A percentile compares a stretch with the other conserved stretches of the same genome.
Evolutionary conservation across 352 stramenopile species (phyloP).

Genomic region (Pythium coloratum): DNA sequence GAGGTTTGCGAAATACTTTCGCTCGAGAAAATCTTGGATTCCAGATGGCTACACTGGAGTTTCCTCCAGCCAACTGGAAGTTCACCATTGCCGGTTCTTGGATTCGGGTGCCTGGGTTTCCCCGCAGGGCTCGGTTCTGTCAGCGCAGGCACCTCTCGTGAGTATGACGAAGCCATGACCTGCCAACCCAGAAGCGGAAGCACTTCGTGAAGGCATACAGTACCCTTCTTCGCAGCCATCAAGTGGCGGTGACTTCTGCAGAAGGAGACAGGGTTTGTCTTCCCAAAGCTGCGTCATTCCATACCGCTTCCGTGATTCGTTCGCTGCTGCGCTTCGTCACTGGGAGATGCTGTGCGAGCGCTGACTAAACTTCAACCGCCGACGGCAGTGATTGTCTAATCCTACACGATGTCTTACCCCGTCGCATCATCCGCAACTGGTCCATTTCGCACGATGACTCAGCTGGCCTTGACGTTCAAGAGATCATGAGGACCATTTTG

Average conservation of each 20-base stretch:
- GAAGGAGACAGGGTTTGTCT: no score
- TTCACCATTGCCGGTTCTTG: not conserved
- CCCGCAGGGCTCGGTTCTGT: no score
- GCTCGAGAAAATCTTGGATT: not conserved
- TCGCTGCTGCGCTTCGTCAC: not conserved
- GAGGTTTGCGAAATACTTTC: no score
- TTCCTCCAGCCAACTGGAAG: not conserved
- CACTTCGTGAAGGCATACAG: no score
- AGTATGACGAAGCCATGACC: no score
- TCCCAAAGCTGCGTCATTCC: not conserved
- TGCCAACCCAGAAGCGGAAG: no score
- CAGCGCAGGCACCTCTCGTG: not conserved
- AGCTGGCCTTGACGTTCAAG: not conserved
- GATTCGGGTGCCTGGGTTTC: no score
- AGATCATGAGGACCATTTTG: not conserved
- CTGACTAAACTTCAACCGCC: not conserved
- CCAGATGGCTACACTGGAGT: constrained; percentile 4
- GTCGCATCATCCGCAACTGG: no score
- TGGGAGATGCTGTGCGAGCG: not conserved
- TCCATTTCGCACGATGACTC: no score
- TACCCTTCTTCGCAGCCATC: no score
- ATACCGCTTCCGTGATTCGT: not conserved
- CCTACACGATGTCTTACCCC: not conserved
- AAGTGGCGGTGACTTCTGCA: no score
- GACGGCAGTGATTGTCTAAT: not conserved